phyloP scores from a whole-genome alignment of 2,329 filamentous ascomycete species.

The Polytolypa hystricis region DNA sequence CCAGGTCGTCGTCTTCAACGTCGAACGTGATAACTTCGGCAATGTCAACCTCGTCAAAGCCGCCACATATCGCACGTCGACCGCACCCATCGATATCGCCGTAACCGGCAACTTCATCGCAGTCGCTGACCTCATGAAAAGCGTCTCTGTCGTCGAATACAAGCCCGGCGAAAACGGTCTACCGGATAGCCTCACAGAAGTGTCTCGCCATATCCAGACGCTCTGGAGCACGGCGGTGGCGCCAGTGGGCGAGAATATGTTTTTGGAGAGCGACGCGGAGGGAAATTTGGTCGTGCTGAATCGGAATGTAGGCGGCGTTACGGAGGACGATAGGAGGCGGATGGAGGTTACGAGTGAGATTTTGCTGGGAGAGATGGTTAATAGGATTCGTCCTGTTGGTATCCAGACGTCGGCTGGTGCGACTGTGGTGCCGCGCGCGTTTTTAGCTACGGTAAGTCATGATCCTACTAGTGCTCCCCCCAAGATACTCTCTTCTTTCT shows the following conservation, averaged over 20 bases:
- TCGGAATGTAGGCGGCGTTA: conserved; percentile 61
- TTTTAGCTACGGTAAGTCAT: conserved; percentile 77
- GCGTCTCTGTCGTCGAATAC: conserved; percentile 67
- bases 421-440: conserved; percentile 68
- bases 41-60: conserved; percentile 52
- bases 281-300: conserved; percentile 78
- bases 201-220: conserved; percentile 69
- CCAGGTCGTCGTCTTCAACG: conserved; percentile 48
- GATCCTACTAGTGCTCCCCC: neutral
- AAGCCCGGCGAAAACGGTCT: conserved; percentile 45
- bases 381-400: conserved; percentile 66
- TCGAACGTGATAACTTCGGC: conserved; percentile 28
- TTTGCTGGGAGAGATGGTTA: conserved; percentile 84
- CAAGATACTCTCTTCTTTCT: too few relatives aligned
- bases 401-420: conserved; percentile 54
- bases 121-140: conserved; percentile 90
- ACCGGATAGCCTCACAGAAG: conserved; percentile 57
- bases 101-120: conserved; percentile 66
- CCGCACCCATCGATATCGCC: conserved; percentile 70
- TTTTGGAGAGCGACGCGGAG: conserved; percentile 74
- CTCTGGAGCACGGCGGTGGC: conserved; percentile 72
- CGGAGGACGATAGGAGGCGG: conserved; percentile 58
- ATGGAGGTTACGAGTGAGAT: conserved; percentile 71
- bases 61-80: conserved; percentile 69
- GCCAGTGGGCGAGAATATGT: conserved; percentile 60